These are phyloP conservation scores for Puccinia novopanici DNA, from an alignment of 1,284 basidiomycete species.

Conservation along the genomic window DNA sequence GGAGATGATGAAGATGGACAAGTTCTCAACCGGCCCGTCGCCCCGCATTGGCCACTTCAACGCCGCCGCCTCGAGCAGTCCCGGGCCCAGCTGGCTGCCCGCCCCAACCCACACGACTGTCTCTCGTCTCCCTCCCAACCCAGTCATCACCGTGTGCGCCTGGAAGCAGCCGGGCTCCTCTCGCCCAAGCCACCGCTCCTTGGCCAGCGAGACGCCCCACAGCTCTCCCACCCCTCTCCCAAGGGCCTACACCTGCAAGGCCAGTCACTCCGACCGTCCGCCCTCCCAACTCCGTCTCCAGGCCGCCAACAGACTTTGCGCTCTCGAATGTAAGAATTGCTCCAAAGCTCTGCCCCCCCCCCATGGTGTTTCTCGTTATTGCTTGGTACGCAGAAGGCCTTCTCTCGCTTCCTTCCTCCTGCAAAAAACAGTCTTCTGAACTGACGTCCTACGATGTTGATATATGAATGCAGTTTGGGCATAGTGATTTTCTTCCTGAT, in stretches of 20 bases:
- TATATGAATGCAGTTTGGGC: conserved; percentile 16
- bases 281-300: too few species aligned
- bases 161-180: conserved; percentile 26
- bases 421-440: neutral
- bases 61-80: conserved; percentile 20
- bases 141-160: neutral
- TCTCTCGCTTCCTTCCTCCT: neutral
- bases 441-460: neutral
- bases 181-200: neutral
- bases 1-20: conserved; percentile 22
- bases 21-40: conserved; percentile 1
- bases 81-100: conserved; percentile 39
- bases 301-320: too few species aligned
- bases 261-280: too few species aligned
- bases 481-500: conserved; percentile 35
- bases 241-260: conserved; percentile 14
- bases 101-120: conserved; percentile 6
- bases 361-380: conserved; percentile 22
- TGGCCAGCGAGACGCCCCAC: conserved; percentile 1
- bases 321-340: too few species aligned
- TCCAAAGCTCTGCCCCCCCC: too few species aligned
- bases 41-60: conserved; percentile 23
- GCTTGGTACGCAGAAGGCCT: conserved; percentile 3
- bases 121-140: neutral
- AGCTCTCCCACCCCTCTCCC: conserved; percentile 37